Conservation (phyloP, 2,329 filamentous ascomycete genomes). For the Pseudogymnoascus sp. region DNA sequence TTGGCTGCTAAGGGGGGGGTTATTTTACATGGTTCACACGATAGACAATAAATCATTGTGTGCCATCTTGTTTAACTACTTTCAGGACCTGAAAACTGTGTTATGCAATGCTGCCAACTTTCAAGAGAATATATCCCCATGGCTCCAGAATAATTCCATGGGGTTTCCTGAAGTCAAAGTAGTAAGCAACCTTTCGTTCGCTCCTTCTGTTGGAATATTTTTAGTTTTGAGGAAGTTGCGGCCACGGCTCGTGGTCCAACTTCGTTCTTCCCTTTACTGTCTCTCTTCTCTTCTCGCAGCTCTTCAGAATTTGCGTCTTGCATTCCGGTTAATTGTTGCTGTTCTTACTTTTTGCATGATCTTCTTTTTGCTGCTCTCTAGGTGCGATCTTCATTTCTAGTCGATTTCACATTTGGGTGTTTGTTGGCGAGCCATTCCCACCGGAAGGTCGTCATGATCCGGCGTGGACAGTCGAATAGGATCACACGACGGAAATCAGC, state of each 20-base stretch:
- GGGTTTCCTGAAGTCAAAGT: neutral
- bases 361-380: neutral
- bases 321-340: constrained; percentile 15
- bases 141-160: neutral
- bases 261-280: constrained; percentile 22
- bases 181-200: neutral
- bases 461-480: constrained; percentile 31
- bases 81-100: neutral
- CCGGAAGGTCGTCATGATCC: constrained; percentile 18
- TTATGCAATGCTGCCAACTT: neutral
- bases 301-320: constrained; percentile 21
- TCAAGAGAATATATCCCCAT: neutral
- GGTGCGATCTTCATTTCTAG: neutral
- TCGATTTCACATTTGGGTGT: neutral
- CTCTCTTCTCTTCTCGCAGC: constrained; percentile 23
- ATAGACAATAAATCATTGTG: constrained; percentile 7
- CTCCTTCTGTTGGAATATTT: neutral
- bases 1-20: neutral
- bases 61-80: neutral
- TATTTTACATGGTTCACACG: neutral
- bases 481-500: constrained; percentile 39
- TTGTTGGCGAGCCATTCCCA: neutral
- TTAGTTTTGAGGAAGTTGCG: neutral
- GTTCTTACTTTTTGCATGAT: neutral
- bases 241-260: constrained; percentile 10